Percentiles rank a stretch among this genome's conserved stretches.
phyloP scores from a whole-genome alignment of 2,329 filamentous ascomycete species.

The Ophiocordyceps camponoti-floridani region DNA sequence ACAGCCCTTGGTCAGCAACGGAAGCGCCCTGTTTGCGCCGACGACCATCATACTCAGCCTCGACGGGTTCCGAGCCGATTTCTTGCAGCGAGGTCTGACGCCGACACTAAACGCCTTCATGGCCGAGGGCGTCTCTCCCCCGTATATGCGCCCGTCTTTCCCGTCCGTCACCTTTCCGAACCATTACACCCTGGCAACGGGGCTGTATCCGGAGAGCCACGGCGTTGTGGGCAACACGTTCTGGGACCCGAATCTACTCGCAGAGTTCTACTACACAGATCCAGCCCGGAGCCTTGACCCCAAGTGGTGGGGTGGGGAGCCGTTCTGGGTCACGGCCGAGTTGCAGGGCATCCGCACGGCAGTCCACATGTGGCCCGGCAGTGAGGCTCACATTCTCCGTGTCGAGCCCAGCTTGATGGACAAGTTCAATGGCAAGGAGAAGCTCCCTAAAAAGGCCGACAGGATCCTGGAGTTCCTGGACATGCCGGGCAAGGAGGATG shows the following conservation, averaged over 20 bases:
- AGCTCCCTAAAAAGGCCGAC: slow-evolving; percentile 55
- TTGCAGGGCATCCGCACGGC: slow-evolving; percentile 59
- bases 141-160: slow-evolving; percentile 88
- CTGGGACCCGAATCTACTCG: slow-evolving; percentile 62
- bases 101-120: slow-evolving; percentile 67
- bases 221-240: slow-evolving; percentile 90
- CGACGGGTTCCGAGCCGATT: slow-evolving; percentile 92
- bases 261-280: slow-evolving; percentile 80
- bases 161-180: slow-evolving; percentile 95
- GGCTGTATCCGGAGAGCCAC: slow-evolving; percentile 81
- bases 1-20: slow-evolving; percentile 45
- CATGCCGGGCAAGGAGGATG: slow-evolving; percentile 51
- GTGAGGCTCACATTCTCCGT: slow-evolving; percentile 67
- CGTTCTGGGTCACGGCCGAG: slow-evolving; percentile 87
- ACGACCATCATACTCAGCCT: slow-evolving; percentile 89
- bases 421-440: slow-evolving; percentile 64
- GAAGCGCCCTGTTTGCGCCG: slow-evolving; percentile 72
- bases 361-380: slow-evolving; percentile 98
- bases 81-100: slow-evolving; percentile 66
- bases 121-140: slow-evolving; percentile 68
- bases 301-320: slow-evolving; percentile 92
- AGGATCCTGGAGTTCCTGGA: slow-evolving; percentile 74
- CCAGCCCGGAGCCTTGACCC: slow-evolving; percentile 56
- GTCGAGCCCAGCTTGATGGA: slow-evolving; percentile 67
- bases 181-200: slow-evolving; percentile 85